Evolutionary conservation across 2,329 filamentous ascomycete genomes (phyloP), one percentile per base, ranked within the genome.

Genomic region (Emergomyces pasteurianus): DNA sequence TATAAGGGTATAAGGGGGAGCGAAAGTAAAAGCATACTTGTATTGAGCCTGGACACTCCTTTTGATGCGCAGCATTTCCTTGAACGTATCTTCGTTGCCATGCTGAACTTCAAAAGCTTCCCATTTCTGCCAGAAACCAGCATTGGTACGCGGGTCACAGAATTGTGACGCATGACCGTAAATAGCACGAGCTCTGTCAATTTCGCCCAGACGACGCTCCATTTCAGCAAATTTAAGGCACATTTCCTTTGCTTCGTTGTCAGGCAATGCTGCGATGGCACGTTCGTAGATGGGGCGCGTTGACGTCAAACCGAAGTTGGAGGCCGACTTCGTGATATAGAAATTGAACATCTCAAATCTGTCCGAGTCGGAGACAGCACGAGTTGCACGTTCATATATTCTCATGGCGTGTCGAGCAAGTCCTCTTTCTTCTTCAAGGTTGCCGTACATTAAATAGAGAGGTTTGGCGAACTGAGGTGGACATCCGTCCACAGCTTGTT

Each of bases 1-100:
- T 34, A 9, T 23, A 31, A 52, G 31, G 5, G 47, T 16, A 8
- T n/a, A 23, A 49, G n/a, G 38, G 14, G 38, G 46, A 55, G 47
- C 55, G 26, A 49, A 34, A 47, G 23, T 36, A 16, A 43, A 56
- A 55, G 53, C 79, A 70, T 81, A 84, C 82, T 97, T 97, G 81
- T 95, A 99, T 77, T 96, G 90, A 59, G 94, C 92, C 75, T 96
- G 91, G 14, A 99, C 94, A 74, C 90, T 96, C 72, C 94, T 82
- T 81, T 97, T 99, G 80, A 99, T 91, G 36, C 94, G 87, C 64
- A 97, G 81, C 94, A 99, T 99, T 73, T 99, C 94, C 79, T 96
- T 96, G 81, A 95, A 99, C 0, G 95, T 99, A 73, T 99, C 94
- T 74, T 99, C 95, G 76, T 99, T 99, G 65, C 94, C 94, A 71